These are phyloP conservation scores for Spathaspora gorwiae DNA, from an alignment of 805 yeast genomes.

Conservation along the genomic window DNA sequence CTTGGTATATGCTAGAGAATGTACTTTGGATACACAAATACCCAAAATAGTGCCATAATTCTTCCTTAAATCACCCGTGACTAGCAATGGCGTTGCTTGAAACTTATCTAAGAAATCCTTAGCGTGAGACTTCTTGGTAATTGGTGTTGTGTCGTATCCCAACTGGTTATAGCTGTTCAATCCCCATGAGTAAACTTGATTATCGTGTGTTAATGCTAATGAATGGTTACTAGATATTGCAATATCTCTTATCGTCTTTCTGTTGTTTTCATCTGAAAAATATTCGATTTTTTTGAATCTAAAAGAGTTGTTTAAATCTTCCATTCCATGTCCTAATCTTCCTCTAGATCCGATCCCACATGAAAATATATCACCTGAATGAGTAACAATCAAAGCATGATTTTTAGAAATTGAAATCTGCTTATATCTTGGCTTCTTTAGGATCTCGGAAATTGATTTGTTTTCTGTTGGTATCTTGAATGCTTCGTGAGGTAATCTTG, in stretches of 20 bases:
- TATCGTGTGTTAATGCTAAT: conserved; percentile 47
- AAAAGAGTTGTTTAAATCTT: conserved; percentile 35
- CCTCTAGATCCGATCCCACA: conserved; percentile 72
- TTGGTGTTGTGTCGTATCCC: conserved; percentile 36
- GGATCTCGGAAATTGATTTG: conserved; percentile 8
- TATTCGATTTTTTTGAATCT: conserved; percentile 40
- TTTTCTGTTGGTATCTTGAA: conserved; percentile 13
- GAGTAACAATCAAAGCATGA: conserved; percentile 59
- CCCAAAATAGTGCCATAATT: conserved; percentile 26
- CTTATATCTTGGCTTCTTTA: conserved; percentile 40
- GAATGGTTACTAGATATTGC: conserved; percentile 67
- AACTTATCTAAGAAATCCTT: conserved; percentile 24
- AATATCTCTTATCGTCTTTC: conserved; percentile 26
- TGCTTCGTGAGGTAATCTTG: conserved; percentile 29
- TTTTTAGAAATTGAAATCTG: conserved; percentile 55
- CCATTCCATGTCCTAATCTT: conserved; percentile 55
- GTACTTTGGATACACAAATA: conserved; percentile 61
- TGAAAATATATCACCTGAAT: conserved; percentile 49
- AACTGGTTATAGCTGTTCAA: conserved; percentile 62
- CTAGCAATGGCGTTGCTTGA: conserved; percentile 36
- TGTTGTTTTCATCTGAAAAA: conserved; percentile 20
- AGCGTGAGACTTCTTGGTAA: conserved; percentile 10
- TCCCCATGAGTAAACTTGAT: conserved; percentile 77
- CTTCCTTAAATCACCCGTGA: conserved; percentile 41
- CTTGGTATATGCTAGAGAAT: conserved; percentile 56